Evolutionary conservation across 2,329 filamentous ascomycete genomes (phyloP).

Genomic region (Sclerotinia nivalis): DNA sequence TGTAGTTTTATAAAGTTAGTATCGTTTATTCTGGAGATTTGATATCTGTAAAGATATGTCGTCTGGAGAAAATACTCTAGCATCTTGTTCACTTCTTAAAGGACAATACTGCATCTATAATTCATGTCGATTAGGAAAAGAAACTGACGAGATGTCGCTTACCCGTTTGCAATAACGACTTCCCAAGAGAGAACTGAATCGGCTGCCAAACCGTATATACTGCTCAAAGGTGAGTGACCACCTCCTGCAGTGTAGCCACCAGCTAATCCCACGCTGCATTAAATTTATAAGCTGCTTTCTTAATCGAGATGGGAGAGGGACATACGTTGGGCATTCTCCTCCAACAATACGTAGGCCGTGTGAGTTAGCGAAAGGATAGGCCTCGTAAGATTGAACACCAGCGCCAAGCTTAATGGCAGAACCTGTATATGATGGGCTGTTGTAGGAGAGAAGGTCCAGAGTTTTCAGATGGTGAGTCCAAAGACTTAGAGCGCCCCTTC

Average conservation of each 20-base stretch:
- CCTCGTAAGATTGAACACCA: slow-evolving; percentile 47
- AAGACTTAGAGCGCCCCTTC: neutral
- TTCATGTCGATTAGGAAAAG: no score
- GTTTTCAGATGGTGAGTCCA: slow-evolving; percentile 4
- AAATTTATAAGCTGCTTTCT: neutral
- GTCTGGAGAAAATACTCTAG: no score
- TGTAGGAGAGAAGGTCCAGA: neutral
- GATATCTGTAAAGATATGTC: no score
- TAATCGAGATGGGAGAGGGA: no score
- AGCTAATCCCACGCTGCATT: slow-evolving; percentile 49
- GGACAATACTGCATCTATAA: no score
- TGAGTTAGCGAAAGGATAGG: slow-evolving; percentile 45
- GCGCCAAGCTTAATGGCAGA: neutral
- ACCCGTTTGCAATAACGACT: slow-evolving; percentile 53
- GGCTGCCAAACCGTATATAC: slow-evolving; percentile 57
- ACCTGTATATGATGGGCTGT: neutral
- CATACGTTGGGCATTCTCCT: slow-evolving; percentile 48
- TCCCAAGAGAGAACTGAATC: slow-evolving; percentile 61
- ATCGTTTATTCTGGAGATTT: no score
- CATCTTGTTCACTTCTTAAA: no score
- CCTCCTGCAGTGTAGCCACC: slow-evolving; percentile 59
- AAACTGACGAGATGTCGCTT: slow-evolving; percentile 37
- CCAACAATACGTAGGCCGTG: slow-evolving; percentile 51
- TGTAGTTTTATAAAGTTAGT: slow-evolving; percentile 43
- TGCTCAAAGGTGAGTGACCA: slow-evolving; percentile 56